Base-by-base conservation (phyloP, 805 yeast species). In the Candida boleticola region DNA sequence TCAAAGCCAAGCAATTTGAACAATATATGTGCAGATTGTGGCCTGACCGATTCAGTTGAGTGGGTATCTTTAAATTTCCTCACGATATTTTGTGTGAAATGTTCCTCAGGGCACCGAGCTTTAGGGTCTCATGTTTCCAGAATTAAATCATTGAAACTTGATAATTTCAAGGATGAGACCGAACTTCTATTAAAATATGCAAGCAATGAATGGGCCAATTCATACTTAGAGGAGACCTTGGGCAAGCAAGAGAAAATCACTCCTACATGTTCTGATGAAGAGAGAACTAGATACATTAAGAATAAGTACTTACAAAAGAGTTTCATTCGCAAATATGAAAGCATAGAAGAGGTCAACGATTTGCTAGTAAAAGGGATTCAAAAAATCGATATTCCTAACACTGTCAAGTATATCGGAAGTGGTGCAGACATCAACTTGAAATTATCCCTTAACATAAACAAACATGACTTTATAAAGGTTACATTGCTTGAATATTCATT, bases 31-130 rank as follows among this genome's bases (percentile, higher is more conserved):
- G 86, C 87, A 11, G 98, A 90, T 54, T 90, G 98, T 66, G 83
- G 83, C 0, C 56, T 80, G 2, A 53, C 61, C 0, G 78, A 73
- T 13, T 64, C 76, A 11, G 95, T 86, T 13, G 96, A 89, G 50
- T 90, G 97, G 97, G 76, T 92, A 3, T 86, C 96, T 0, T 70
- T 88, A 44, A 89, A 85, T 53, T 61, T 83, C 32, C 62, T 89
- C 41, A 80, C 81, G 22, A 78, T 83, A 3, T 68, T 92, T 20
- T 90, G 98, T 61, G 82, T 88, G 35, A 80, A 82, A 39, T 90
- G 98, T 54, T 82, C 96, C 0, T 89, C 95, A 0, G 81, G 83
- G n/a, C 97, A 90, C 60, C 71, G 97, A 42, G 82, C 88, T 17
- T 61, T 92, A 57, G 97, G 97, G 0, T 74, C 95, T 0, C 89